phyloP scores from a whole-genome alignment of 1,284 basidiomycete species.

The Tilletiaria anomala region DNA sequence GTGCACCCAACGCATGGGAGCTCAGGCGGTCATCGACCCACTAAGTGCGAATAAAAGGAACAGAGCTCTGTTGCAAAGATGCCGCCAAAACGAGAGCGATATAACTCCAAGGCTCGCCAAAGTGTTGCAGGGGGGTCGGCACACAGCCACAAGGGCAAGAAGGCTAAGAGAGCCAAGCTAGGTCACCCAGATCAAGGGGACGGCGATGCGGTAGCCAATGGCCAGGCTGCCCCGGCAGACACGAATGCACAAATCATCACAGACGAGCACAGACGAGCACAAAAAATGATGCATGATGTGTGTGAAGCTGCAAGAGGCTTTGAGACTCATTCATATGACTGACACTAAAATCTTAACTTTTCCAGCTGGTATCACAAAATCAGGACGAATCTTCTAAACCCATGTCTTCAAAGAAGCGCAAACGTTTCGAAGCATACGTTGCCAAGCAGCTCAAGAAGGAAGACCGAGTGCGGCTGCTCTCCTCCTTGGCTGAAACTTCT shows the following conservation, averaged over 20 bases:
- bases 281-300: neutral
- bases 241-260: constrained; percentile 20
- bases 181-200: neutral
- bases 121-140: constrained; percentile 30
- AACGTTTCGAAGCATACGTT: constrained; percentile 39
- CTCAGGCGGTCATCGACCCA: no score
- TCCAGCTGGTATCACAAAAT: constrained; percentile 4
- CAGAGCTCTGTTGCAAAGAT: no score
- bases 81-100: constrained; percentile 20
- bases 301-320: neutral
- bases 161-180: constrained; percentile 11
- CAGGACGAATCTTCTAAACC: constrained; percentile 2
- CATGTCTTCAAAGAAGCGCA: constrained; percentile 38
- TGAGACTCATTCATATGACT: neutral
- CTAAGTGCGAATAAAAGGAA: no score
- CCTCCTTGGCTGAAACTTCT: constrained; percentile 28
- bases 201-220: neutral
- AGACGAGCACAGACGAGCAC: constrained; percentile 7
- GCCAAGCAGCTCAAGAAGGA: constrained; percentile 38
- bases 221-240: constrained; percentile 5
- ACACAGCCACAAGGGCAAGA: constrained; percentile 33
- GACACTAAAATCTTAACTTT: constrained; percentile 6
- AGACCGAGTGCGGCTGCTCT: constrained; percentile 27
- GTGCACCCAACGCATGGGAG: no score
- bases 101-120: constrained; percentile 34